Base-by-base conservation (phyloP, 768 basidiomycete genomes). In the Suillus alpinus region DNA sequence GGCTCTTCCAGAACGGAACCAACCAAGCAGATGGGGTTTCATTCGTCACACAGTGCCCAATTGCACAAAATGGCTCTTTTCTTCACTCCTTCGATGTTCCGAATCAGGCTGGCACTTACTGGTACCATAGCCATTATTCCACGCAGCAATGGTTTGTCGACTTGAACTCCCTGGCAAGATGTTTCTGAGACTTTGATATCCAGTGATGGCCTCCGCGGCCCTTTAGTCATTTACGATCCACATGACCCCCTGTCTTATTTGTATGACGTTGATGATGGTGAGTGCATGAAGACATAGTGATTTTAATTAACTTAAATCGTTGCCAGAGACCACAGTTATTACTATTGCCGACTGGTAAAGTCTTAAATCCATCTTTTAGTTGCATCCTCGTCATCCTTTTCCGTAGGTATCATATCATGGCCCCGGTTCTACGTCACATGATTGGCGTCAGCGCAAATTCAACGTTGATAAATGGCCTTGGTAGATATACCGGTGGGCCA, bases 111-210 rank as follows among this genome's bases (percentile, higher is more conserved):
- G 69, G 69, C 7, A 71, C 69, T 20, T 70, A 56, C 58, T 73
- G 76, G 73, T 78, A 80, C 51, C 75, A 80, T 52, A 70, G 69
- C 34, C 73, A 74, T 57, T 67, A 74, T 46, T 66, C 76, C 4
- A 80, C 81, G 2, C 79, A 80, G 51, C 51, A 46, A 26, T 46
- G 44, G 44, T 46, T 14, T 46, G 23, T 46, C 14, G 3, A 13
- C 6, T 14, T 26, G 3, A 46, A 26, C 6, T 43, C 23, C 13
- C 23, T 26, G 13, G 14, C 13, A 14, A 26, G 44, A 46, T 46
- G 23, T 14, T 26, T 46, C 13, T 46, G 23, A 46, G 13, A 26
- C 13, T 6, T 3, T 14, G 6, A 46, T 46, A 46, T 26, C 13
- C 13, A 46, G 44, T 26, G 44, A 46, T 46, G 2, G 44, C 3